Evolutionary conservation across 2,329 filamentous ascomycete genomes (phyloP).

Genomic region (Colletotrichum trifolii): DNA sequence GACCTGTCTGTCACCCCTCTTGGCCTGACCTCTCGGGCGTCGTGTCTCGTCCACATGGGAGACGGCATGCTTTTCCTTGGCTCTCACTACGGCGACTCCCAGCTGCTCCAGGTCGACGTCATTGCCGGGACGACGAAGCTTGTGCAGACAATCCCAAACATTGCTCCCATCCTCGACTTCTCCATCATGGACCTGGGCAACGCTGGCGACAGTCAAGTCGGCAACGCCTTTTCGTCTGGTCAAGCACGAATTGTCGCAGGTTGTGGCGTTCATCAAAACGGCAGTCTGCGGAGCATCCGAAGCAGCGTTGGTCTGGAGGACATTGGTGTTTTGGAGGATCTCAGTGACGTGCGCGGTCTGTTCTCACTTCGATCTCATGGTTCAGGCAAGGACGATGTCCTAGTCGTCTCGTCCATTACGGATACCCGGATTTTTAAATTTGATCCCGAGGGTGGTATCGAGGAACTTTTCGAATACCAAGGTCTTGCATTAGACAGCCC

Average conservation of each 20-base stretch:
- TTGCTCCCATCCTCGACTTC: slow-evolving; percentile 93
- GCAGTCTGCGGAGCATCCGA: slow-evolving; percentile 87
- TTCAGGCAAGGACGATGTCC: slow-evolving; percentile 69
- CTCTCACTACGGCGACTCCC: slow-evolving; percentile 92
- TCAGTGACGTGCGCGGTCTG: slow-evolving; percentile 78
- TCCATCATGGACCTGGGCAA: slow-evolving; percentile 96
- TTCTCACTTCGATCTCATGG: slow-evolving; percentile 72
- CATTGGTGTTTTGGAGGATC: slow-evolving; percentile 81
- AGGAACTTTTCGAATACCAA: slow-evolving; percentile 83
- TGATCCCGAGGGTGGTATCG: slow-evolving; percentile 78
- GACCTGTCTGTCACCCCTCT: slow-evolving; percentile 78
- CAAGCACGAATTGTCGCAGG: slow-evolving; percentile 94
- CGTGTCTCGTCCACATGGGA: slow-evolving; percentile 81
- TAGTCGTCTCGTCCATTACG: slow-evolving; percentile 83
- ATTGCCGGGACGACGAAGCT: slow-evolving; percentile 64
- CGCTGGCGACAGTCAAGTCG: slow-evolving; percentile 77
- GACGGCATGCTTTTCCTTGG: slow-evolving; percentile 83
- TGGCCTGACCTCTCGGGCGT: slow-evolving; percentile 76
- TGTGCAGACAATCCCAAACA: slow-evolving; percentile 82
- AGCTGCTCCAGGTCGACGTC: slow-evolving; percentile 73
- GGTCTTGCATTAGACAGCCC: slow-evolving; percentile 76
- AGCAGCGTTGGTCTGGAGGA: slow-evolving; percentile 95
- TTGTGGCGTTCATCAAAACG: slow-evolving; percentile 89
- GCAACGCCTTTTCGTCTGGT: slow-evolving; percentile 93
- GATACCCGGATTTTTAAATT: slow-evolving; percentile 89